phyloP scores from a whole-genome alignment of 441 rosid species.

The Biscutella laevigata region DNA sequence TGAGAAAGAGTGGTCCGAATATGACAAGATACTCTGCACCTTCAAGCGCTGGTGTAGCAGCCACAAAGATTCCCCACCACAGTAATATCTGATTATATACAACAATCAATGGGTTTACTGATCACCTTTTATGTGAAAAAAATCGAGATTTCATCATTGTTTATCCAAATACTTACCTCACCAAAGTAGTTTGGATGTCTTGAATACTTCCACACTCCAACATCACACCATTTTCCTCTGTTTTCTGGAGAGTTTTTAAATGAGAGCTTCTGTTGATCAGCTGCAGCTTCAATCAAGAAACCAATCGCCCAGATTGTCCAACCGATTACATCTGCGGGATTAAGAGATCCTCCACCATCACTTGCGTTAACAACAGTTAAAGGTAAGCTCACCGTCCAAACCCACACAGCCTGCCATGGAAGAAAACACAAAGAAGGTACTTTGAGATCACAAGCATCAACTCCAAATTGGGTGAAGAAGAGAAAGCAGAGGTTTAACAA shows the following conservation, averaged over 20 bases:
- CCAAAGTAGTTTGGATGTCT: constrained; percentile 97
- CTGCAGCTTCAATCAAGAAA: constrained; percentile 50
- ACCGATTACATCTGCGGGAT: constrained; percentile 63
- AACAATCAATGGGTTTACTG: no score
- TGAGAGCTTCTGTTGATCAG: constrained; percentile 78
- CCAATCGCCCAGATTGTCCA: constrained; percentile 81
- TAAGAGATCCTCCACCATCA: constrained; percentile 50
- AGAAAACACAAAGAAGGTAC: not conserved
- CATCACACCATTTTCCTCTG: constrained; percentile 74
- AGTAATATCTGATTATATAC: constrained; percentile 51
- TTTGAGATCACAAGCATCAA: constrained; percentile 8
- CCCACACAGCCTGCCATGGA: constrained; percentile 75
- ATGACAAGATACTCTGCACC: constrained; percentile 79
- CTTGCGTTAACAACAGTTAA: constrained; percentile 83
- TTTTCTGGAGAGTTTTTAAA: constrained; percentile 73
- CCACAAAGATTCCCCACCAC: constrained; percentile 87
- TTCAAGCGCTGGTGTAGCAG: constrained; percentile 58
- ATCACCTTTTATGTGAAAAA: not conserved
- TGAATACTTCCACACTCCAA: constrained; percentile 76
- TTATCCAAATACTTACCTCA: constrained; percentile 46
- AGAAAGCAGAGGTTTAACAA: no score
- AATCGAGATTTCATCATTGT: not conserved
- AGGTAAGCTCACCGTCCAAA: constrained; percentile 88
- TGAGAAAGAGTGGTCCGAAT: constrained; percentile 73
- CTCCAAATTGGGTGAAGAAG: not conserved